Base-by-base conservation (phyloP, 225 moss, liverwort and hornwort genomes). In the Pseudisothecium myosuroides region DNA sequence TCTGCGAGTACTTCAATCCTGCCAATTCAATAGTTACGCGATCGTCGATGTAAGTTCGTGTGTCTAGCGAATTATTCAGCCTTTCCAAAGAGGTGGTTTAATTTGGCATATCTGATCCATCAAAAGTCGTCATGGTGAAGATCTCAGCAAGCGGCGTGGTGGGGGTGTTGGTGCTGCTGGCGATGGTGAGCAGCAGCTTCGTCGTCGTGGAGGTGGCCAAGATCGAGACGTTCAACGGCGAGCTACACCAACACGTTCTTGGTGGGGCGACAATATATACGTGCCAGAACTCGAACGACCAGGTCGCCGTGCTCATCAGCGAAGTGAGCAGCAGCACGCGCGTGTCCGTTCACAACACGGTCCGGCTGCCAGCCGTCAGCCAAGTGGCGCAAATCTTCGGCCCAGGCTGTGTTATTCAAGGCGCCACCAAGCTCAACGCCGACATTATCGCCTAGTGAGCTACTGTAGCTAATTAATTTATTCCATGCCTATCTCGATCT, bases 321-420 rank as follows among this genome's bases (percentile, higher is more conserved):
- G 90, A 86, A 0, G 56, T 90, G 39, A 61, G 60, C 82, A 64
- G 41, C 76, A 17, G 41, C 91, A 88, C 89, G 39, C 94, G 93
- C 52, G 90, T 94, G 87, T 93, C 93, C 73, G 62, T 94, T 24
- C 93, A 93, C 90, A 91, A 91, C 89, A 86, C 86, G 91, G 36
- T n/a, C 43, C 17, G 15, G 26, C 28, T 90, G 94, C 85, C 68
- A 93, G 32, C 2, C 23, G 5, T 31, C 55, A 58, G 45, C 8
- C 83, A 82, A 64, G 93, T 92, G 50, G 93, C 86, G 59, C 89
- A 92, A 39, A 89, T 93, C 22, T 92, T 89, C n/a, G 92, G 89
- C 50, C 83, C 87, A 27, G 91, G 80, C 36, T 94, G 92, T 50
- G 89, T 86, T 43, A 34, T 80, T 14, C 90, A 92, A 19, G 94